Base-by-base conservation (phyloP, 129 eudicot genomes). In the Tagetes patula region DNA sequence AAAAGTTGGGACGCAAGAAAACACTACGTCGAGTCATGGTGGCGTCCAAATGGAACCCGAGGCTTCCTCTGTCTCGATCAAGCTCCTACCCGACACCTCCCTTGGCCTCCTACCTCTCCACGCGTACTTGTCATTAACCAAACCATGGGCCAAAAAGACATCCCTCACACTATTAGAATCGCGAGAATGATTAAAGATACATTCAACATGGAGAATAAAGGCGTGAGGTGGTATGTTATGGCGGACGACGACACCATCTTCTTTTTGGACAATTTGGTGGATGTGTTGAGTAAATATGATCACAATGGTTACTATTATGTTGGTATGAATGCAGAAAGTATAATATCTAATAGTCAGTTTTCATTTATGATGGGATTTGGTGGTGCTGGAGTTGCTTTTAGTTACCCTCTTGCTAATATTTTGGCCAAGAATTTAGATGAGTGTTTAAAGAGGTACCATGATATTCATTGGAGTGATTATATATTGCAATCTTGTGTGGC, bases 341-440 rank as follows among this genome's bases (percentile, higher is more conserved):
- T 70, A 0, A 43, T 64, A 65, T 75, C 85, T 6, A 88, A 91
- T 46, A 13, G 34, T 30, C 31, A 5, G 0, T 75, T 72, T 71
- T 80, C 92, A 6, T 91, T 75, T 67, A 85, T 69, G 10, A 86
- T 88, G 87, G 97, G 82, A 0, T 91, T 86, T 81, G 97, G 97
- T 53, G 97, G 97, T 31, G 97, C 86, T 74, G 97, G 97, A 43
- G 70, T 79, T 75, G 95, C 91, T 30, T 63, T 91, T 62, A 91
- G 97, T 77, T 91, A 85, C 70, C 91, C 96, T 61, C 82, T 90
- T 20, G 96, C 92, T 0, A 62, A 79, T 79, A 79, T 84, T 8
- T 85, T 90, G 83, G 80, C 77, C 3, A 85, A 85, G 70, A 83
- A 85, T 50, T 67, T 90, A 65, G 94, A 86, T 64, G 70, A 48